phyloP scores from a whole-genome alignment of 208 protist species.

The Trypanosoma scelopori region DNA sequence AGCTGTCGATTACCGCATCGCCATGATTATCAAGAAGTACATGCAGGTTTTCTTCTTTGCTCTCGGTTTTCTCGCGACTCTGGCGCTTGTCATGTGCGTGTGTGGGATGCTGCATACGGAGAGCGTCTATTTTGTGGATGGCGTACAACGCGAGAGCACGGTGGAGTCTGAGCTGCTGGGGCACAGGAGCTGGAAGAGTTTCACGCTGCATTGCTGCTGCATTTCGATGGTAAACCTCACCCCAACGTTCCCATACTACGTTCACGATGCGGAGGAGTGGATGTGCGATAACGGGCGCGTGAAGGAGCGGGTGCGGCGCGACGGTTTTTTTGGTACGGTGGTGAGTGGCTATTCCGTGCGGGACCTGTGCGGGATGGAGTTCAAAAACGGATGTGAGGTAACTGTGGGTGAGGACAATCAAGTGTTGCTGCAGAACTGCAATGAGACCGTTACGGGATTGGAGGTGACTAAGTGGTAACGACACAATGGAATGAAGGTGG shows the following conservation, averaged over 20 bases:
- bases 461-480: slow-evolving; percentile 14
- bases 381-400: slow-evolving; percentile 48
- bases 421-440: slow-evolving; percentile 30
- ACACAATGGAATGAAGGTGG: background rate
- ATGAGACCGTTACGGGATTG: background rate
- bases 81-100: slow-evolving; percentile 47
- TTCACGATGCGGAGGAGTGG: slow-evolving; percentile 68
- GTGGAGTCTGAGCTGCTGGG: slow-evolving; percentile 41
- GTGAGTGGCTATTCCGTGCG: slow-evolving; percentile 57
- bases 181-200: slow-evolving; percentile 52
- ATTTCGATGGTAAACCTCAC: slow-evolving; percentile 26
- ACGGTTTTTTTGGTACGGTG: slow-evolving; percentile 31
- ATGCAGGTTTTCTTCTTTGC: slow-evolving; percentile 52
- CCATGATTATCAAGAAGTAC: slow-evolving; percentile 35
- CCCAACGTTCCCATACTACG: slow-evolving; percentile 52
- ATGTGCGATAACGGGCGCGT: slow-evolving; percentile 64
- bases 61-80: slow-evolving; percentile 39
- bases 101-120: slow-evolving; percentile 50
- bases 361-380: slow-evolving; percentile 64
- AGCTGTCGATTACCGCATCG: slow-evolving; percentile 60
- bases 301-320: slow-evolving; percentile 73
- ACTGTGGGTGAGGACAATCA: slow-evolving; percentile 3
- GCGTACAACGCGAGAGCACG: slow-evolving; percentile 19
- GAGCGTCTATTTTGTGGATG: slow-evolving; percentile 40
- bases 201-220: slow-evolving; percentile 71